Conservation (phyloP, 768 basidiomycete genomes). For the Tylopilus vinaceipallidus region DNA sequence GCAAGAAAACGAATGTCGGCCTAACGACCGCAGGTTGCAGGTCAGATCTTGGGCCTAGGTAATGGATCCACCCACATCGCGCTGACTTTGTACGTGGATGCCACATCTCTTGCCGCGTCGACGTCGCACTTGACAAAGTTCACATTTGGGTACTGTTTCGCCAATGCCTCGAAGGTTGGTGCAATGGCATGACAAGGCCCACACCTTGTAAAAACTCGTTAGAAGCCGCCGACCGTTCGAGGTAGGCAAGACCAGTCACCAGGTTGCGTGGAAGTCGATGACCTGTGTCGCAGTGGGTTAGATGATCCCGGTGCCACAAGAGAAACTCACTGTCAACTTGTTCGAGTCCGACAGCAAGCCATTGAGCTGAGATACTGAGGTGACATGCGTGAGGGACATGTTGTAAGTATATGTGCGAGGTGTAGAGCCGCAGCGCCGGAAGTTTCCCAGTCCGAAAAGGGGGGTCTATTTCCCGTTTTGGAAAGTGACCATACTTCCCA, state of each 20-base stretch:
- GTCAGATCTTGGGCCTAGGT: neutral
- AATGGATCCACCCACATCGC: conserved; percentile 58
- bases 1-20: conserved; percentile 84
- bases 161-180: conserved; percentile 66
- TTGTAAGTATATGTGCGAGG: neutral
- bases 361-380: conserved; percentile 63
- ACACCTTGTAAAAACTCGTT: conserved; percentile 52
- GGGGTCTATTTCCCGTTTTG: neutral
- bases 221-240: conserved; percentile 7
- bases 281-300: conserved; percentile 44
- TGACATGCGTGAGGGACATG: conserved; percentile 64
- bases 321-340: conserved; percentile 57
- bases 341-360: conserved; percentile 54
- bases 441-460: no score
- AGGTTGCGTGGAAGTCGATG: conserved; percentile 85
- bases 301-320: neutral
- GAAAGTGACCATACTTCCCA: neutral
- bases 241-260: conserved; percentile 41
- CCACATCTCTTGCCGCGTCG: conserved; percentile 68
- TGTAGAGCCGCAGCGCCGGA: no score
- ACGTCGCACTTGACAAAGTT: conserved; percentile 87
- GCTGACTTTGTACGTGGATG: conserved; percentile 55
- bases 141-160: conserved; percentile 64
- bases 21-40: conserved; percentile 33
- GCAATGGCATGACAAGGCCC: conserved; percentile 84